These are phyloP conservation scores for Alternaria arbusti DNA, from an alignment of 2,329 filamentous ascomycete genomes.

Conservation along the genomic window DNA sequence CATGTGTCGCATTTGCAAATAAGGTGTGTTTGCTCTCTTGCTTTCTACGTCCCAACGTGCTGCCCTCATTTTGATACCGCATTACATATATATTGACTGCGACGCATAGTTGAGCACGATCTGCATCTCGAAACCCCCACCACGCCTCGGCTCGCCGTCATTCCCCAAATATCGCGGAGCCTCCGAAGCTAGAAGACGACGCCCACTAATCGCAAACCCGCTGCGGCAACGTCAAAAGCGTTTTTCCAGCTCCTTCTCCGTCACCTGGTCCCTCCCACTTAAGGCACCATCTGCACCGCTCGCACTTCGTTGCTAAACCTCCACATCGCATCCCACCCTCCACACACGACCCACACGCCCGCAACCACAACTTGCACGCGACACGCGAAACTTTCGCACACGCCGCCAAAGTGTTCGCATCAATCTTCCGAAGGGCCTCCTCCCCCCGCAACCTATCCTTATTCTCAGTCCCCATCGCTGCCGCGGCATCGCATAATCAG, in stretches of 20 bases:
- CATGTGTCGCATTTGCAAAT: constrained; percentile 8
- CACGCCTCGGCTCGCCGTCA: constrained; percentile 15
- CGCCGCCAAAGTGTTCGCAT: constrained; percentile 92
- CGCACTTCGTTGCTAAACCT: background rate
- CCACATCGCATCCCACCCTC: constrained; percentile 19
- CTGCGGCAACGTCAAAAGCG: constrained; percentile 14
- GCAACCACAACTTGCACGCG: constrained; percentile 26
- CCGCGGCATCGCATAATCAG: constrained; percentile 71
- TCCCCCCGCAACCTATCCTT: constrained; percentile 72
- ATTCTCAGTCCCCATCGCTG: constrained; percentile 74
- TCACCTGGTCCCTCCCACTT: constrained; percentile 7
- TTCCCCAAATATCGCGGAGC: constrained; percentile 21
- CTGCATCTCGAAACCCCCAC: constrained; percentile 17
- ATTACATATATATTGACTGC: constrained; percentile 1
- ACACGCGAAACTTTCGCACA: constrained; percentile 24
- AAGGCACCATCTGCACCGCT: constrained; percentile 15
- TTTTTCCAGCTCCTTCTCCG: constrained; percentile 26
- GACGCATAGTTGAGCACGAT: constrained; percentile 13
- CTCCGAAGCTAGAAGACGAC: constrained; percentile 29
- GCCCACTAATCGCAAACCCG: constrained; percentile 15
- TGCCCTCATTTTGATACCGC: constrained; percentile 13
- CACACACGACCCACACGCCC: constrained; percentile 21
- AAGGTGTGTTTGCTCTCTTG: constrained; percentile 2
- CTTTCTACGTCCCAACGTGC: background rate
- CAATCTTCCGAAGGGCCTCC: constrained; percentile 71